These are phyloP conservation scores for Fraxinus velutina DNA, from an alignment of 305 asterid species.

Conservation along the genomic window DNA sequence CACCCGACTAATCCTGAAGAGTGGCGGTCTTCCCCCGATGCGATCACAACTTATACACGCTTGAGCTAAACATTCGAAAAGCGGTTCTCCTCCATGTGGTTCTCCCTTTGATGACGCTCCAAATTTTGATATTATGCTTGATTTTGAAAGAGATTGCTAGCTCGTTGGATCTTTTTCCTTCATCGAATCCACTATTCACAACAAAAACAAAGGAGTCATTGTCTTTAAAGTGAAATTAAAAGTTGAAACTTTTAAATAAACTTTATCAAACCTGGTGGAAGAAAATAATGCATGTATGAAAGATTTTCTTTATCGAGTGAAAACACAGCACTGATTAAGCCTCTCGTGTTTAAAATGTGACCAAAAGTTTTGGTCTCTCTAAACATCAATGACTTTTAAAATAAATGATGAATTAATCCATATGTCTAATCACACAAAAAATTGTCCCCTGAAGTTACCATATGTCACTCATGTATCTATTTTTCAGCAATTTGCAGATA, in stretches of 20 bases:
- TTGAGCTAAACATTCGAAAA: too few species aligned
- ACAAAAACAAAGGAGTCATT: not conserved
- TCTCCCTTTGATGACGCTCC: too few species aligned
- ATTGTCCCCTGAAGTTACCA: constrained; percentile 17
- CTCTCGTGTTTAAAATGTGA: constrained; percentile 19
- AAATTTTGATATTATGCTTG: not conserved
- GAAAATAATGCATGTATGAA: constrained; percentile 14
- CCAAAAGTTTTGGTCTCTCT: not conserved
- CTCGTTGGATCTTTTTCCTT: not conserved
- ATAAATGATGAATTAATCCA: constrained; percentile 1
- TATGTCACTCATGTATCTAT: not conserved
- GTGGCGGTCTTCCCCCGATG: too few species aligned
- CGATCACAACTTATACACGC: too few species aligned
- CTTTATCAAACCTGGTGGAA: not conserved
- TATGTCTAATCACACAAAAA: constrained; percentile 28
- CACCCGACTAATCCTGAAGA: too few species aligned
- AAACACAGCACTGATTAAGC: not conserved
- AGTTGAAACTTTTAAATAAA: constrained; percentile 12
- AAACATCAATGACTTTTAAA: not conserved
- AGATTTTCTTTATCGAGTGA: not conserved
- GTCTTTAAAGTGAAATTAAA: constrained; percentile 10
- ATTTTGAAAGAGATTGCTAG: not conserved
- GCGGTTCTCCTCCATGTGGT: too few species aligned
- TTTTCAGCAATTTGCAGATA: not conserved
- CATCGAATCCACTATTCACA: not conserved